Evolutionary conservation across 2,329 filamentous ascomycete genomes (phyloP).

Genomic region (Zarea fungicola): DNA sequence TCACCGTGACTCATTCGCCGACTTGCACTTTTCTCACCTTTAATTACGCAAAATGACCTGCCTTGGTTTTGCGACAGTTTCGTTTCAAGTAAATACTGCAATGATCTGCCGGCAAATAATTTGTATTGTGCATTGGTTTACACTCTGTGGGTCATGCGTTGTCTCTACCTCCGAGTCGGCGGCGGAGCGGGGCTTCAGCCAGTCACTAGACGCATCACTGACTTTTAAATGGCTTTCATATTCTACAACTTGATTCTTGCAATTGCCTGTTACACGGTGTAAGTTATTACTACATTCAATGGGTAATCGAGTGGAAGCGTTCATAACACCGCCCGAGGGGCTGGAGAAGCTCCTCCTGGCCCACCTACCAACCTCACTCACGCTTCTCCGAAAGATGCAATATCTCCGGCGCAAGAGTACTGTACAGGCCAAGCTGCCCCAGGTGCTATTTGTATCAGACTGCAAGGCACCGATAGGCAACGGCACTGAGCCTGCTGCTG

Average conservation of each 20-base stretch:
- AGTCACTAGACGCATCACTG: background rate
- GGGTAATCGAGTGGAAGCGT: slow-evolving; percentile 11
- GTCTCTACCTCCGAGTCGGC: background rate
- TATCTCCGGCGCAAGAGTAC: slow-evolving; percentile 42
- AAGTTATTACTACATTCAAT: too few species aligned
- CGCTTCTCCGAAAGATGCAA: slow-evolving; percentile 58
- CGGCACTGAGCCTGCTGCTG: background rate
- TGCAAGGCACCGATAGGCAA: slow-evolving; percentile 9
- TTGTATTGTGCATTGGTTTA: too few species aligned
- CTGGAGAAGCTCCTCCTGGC: slow-evolving; percentile 44
- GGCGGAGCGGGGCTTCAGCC: background rate
- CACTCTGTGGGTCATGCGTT: background rate
- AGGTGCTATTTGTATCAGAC: slow-evolving; percentile 34
- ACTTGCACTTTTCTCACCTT: too few species aligned
- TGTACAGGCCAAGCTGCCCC: slow-evolving; percentile 35
- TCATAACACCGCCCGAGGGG: slow-evolving; percentile 24
- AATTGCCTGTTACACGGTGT: too few species aligned
- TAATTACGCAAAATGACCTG: too few species aligned
- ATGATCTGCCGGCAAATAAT: too few species aligned
- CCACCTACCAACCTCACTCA: slow-evolving; percentile 53
- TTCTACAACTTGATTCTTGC: too few species aligned
- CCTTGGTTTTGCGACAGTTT: too few species aligned
- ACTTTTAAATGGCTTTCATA: background rate
- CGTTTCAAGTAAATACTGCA: too few species aligned
- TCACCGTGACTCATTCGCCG: too few species aligned